Evolutionary conservation across 2,329 filamentous ascomycete genomes (phyloP), one percentile per base, ranked within the genome.

Genomic region (Sclerotinia spermophila): DNA sequence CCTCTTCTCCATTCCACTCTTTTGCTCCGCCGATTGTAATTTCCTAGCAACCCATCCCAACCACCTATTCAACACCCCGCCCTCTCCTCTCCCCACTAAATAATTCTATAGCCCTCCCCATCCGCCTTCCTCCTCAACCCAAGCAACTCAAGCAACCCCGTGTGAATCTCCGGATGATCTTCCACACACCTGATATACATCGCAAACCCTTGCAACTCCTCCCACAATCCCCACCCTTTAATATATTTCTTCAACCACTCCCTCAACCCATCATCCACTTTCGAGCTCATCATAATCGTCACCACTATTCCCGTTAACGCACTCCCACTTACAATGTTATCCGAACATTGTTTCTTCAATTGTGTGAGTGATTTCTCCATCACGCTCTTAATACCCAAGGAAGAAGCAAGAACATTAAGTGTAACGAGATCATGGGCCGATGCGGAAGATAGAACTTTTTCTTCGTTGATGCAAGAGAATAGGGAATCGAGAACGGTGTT

Each of bases 381-480:
- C 0, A 73, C 72, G 8, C 68, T 72, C 56, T 76, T 78, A 21
- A 70, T 68, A 2, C 72, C 71, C 1, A 77, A 60, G 17, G 71
- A 73, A 1, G 67, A 69, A 6, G 74, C 71, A 0, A 79, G 72
- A 4, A 78, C 74, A 38, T 75, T 73, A 3, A 79, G 58, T 0
- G 73, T 76, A 0, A 78, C 76, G 55, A 77, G 74, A 69, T 79
- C 76, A 15, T 76, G 55, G 3, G 74, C 53, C 19, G 59, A 70
- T 4, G 62, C 65, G 15, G 74, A 72, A 0, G 38, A 1, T 19
- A 76, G 75, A 3, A 64, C 21, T 5, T 35, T 42, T 55, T 78
- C 76, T 7, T 64, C 59, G 30, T 79, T 79, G 72, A 79, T 77
- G 71, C 70, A 78, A 2, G 71, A 67, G 42, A 79, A 67, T 35